phyloP scores from a whole-genome alignment of 495 filamentous ascomycete species.

The Podospora anserina region DNA sequence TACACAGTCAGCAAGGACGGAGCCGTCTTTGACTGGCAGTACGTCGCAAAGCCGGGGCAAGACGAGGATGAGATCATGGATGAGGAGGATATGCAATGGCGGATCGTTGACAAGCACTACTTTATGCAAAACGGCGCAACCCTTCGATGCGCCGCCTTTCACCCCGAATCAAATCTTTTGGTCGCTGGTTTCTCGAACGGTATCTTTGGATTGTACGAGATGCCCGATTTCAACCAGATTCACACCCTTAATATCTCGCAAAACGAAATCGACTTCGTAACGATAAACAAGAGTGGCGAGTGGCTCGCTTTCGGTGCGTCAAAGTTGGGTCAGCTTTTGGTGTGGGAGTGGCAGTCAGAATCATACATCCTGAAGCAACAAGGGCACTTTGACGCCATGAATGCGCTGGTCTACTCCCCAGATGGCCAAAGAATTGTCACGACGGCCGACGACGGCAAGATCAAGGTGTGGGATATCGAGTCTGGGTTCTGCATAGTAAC shows the following conservation, averaged over 20 bases:
- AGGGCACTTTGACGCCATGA: conserved; percentile 96
- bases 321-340: conserved; percentile 86
- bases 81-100: conserved; percentile 64
- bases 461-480: conserved; percentile 96
- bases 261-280: conserved; percentile 89
- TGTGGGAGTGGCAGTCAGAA: conserved; percentile 99
- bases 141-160: conserved; percentile 83
- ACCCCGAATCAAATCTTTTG: conserved; percentile 78
- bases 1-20: conserved; percentile 59
- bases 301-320: conserved; percentile 99
- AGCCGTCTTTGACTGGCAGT: conserved; percentile 63
- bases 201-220: conserved; percentile 87
- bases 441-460: conserved; percentile 90
- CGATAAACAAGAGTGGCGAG: conserved; percentile 88
- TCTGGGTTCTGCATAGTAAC: conserved; percentile 98
- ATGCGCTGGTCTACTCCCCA: conserved; percentile 85
- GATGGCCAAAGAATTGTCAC: conserved; percentile 92
- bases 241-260: conserved; percentile 90
- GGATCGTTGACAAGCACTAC: conserved; percentile 81
- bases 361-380: conserved; percentile 99
- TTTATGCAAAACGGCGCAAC: conserved; percentile 89
- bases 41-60: conserved; percentile 51
- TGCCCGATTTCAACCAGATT: conserved; percentile 95
- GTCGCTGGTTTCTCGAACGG: conserved; percentile 94
- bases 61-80: conserved; percentile 62